Base-by-base conservation (phyloP, 169 alveolate genomes). In the Plasmodium ovale region DNA sequence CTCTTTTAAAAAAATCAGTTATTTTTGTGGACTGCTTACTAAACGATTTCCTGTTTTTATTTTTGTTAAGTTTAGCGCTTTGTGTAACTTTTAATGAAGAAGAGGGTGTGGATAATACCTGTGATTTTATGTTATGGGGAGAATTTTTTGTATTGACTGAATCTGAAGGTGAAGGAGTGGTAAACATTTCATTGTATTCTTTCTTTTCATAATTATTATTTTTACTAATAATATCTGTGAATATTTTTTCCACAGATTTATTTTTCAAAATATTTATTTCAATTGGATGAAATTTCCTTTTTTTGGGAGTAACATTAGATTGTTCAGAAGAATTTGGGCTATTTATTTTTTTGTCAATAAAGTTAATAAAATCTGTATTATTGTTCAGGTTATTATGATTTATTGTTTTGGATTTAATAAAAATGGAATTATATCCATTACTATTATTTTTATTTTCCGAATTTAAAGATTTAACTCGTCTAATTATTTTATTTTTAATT, bases 401-500 rank as follows among this genome's bases (percentile, higher is more conserved):
- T 6, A 14, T 7, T 1, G 77, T 62, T 67, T 77, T 62, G 1
- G 89, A 60, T 31, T 77, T 77, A 29, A 12, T 33, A 39, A 64
- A 4, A n/a, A 33, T 6, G 2, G 7, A 23, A 12, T 39, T 37
- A 2, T 33, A 35, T 7, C 58, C 31, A 19, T 37, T 59, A n/a
- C 35, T 68, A 10, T 77, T 68, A 37, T 5, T 21, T 47, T 77
- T 64, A 10, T 23, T 62, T 2, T 23, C 60, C 5, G 89, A 62
- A 35, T 77, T 51, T 37, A 77, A 35, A 2, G 89, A 62, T 37
- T 47, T 60, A 51, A 77, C 64, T 3, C 89, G 29, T 53, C 89
- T 67, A 44, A 77, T 77, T 2, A 62, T 68, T 62, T 77, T 77
- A 62, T 68, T 77, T 62, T 77, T 77, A 77, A 77, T 77, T 62